Evolutionary conservation across 2,329 filamentous ascomycete species (phyloP).

Genomic region (Aureobasidium melanogenum): DNA sequence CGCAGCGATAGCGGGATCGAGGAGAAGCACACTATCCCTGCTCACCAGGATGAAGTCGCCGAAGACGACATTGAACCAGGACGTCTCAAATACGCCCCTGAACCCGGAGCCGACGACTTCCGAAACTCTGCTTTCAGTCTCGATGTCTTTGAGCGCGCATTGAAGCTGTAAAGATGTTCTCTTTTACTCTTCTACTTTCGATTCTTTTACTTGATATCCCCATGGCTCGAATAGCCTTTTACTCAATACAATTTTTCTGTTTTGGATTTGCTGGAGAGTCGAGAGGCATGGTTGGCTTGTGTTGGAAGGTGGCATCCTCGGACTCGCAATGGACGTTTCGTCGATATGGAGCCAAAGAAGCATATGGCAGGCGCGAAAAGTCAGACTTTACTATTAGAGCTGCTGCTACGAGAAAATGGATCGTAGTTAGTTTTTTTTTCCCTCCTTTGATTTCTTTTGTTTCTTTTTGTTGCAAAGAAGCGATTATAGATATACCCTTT

Average conservation of each 20-base stretch:
- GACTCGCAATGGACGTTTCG: not conserved
- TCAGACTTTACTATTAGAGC: not conserved
- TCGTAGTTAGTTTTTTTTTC: not conserved
- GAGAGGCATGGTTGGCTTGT: not conserved
- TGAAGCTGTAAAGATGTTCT: slow-evolving; percentile 8
- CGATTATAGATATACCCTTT: not conserved
- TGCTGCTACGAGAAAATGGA: not conserved
- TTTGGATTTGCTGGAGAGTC: not conserved
- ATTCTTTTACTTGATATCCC: slow-evolving; percentile 11
- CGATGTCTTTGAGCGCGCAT: slow-evolving; percentile 6
- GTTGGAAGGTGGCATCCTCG: not conserved
- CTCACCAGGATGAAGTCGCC: not conserved
- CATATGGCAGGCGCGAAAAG: not conserved
- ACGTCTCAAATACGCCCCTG: slow-evolving; percentile 1
- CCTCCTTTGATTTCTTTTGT: not conserved
- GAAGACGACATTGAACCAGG: slow-evolving; percentile 6
- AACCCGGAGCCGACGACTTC: slow-evolving; percentile 1
- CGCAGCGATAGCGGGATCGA: slow-evolving; percentile 1
- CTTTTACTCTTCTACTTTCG: not conserved
- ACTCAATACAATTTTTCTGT: not conserved
- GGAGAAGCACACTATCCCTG: not conserved
- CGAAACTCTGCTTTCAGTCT: slow-evolving; percentile 8
- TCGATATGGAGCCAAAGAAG: not conserved
- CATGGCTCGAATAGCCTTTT: not conserved
- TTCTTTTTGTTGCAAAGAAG: not conserved